Evolutionary conservation across 1,284 basidiomycete species (phyloP), one percentile per base, ranked within the genome.

Genomic region (Moesziomyces sp.): DNA sequence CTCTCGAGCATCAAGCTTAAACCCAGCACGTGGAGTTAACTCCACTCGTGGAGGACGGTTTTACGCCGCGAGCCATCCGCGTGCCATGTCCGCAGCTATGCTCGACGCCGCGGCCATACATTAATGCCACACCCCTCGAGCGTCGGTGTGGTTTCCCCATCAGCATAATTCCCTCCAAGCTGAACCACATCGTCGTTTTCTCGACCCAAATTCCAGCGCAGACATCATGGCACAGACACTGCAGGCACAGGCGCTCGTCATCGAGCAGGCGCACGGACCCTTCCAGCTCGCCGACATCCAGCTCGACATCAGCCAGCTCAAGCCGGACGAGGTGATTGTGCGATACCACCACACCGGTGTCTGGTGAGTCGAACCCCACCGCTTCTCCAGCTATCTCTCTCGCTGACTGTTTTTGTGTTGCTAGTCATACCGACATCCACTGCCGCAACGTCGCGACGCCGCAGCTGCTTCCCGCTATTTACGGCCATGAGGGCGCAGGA

Each of bases 401-500:
- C 24, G 24, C 24, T 26, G 6, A 26, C 24, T 26, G 6, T 26
- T 26, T 26, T 4, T 26, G 24, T 7, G 24, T 34, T 34, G 30
- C 30, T 34, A 30, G 59, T n/a, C 59, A 62, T n/a, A 62, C 59
- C 13, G 59, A 62, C 24, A 46, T 65, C 34, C 26, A 54, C 38
- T 52, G 40, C 26, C 56, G 56, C 21, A 35, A 55, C 43, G 16
- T 11, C 11, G 57, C 48, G 5, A 45, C 44, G 3, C 47, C 56
- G 3, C 13, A 59, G 5, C 44, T 56, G 5, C 48, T 66, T 8
- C 63, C 63, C 4, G 51, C 51, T 21, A 56, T 66, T 52, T 59
- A 58, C 40, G 63, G 63, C 6, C 63, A 66, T 43, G 63, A 66
- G 35, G 63, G 63, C 18, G 63, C 57, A 7, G 63, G 63, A 13